Evolutionary conservation across 2,329 filamentous ascomycete species (phyloP), one percentile per base, ranked within the genome.

Genomic region (Nemania sp.): DNA sequence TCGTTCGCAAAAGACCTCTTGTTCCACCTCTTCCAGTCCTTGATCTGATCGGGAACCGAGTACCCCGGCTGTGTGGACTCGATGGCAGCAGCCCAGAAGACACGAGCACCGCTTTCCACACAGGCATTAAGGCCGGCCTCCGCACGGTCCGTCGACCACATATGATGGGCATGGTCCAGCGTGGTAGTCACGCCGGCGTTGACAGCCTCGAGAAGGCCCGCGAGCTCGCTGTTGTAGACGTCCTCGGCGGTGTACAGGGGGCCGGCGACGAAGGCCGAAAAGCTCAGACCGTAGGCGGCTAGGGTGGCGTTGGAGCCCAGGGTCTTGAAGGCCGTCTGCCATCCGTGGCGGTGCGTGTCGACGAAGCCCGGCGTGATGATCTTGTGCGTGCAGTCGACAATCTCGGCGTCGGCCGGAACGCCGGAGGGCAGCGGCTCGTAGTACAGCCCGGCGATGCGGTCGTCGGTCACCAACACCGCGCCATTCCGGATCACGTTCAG

Each of bases 291-390:
- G 64, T 81, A 83, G 40, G 80, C 72, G 5, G 73, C 66, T 14
- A 82, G 65, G 0, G 72, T 78, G 0, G 76, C 77, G 60, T 84
- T 81, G 6, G 79, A 76, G 1, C 59, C 76, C 1, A 84, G 60
- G 0, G 80, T 82, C 61, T 79, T 80, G 61, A 77, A 75, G 8
- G 72, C 77, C 0, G 81, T 82, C 61, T 83, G 79, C 81, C 80
- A 82, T 0, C 75, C 73, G 56, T 82, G 79, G 1, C 76, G 75
- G 58, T 84, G 81, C 0, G 80, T 83, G 64, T 83, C 78, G 52
- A 84, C 70, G 64, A 84, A 82, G 7, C 81, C 80, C 0, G 80
- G 78, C 0, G 74, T 75, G 46, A 83, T 70, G 53, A 82, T 83
- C 61, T 80, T 79, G 47, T 75, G 70, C 0, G 71, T 72, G 33